Percentiles rank a stretch among this genome's conserved stretches.
Evolutionary conservation across 169 alveolate genomes (phyloP).

Genomic region (Cyclospora cayetanensis): DNA sequence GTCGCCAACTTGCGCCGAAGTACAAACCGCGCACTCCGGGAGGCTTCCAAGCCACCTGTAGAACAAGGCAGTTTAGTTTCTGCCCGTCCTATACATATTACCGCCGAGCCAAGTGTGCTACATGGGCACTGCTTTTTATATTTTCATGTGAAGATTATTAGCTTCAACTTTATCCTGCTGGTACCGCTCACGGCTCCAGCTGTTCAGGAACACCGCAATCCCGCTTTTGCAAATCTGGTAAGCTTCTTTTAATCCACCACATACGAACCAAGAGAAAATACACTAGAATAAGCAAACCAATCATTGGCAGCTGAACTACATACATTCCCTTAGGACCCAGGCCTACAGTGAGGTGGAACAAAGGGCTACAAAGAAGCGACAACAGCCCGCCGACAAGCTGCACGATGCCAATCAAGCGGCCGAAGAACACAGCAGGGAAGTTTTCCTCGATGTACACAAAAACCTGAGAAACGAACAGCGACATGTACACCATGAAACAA

Average conservation of each 20-base stretch:
- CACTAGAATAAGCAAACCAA: conserved; percentile 13
- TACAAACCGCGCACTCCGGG: too few relatives aligned
- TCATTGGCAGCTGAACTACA: conserved; percentile 35
- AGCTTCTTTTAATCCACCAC: conserved; percentile 40
- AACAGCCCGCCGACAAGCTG: conserved; percentile 78
- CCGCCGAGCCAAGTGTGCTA: too few relatives aligned
- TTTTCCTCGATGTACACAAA: conserved; percentile 75
- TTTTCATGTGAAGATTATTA: too few relatives aligned
- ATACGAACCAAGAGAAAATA: conserved; percentile 13
- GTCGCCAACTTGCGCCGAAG: too few relatives aligned
- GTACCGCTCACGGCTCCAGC: background rate
- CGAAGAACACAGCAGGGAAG: conserved; percentile 78
- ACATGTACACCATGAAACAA: conserved; percentile 74
- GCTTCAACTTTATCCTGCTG: too few relatives aligned
- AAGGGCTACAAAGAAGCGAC: conserved; percentile 73
- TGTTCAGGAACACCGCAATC: background rate
- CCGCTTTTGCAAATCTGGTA: background rate
- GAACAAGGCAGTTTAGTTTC: too few relatives aligned
- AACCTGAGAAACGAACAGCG: conserved; percentile 78
- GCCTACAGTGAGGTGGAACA: conserved; percentile 68
- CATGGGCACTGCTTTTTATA: too few relatives aligned
- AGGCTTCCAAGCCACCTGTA: too few relatives aligned
- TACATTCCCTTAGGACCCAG: conserved; percentile 25
- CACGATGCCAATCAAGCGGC: conserved; percentile 78
- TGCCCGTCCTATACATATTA: too few relatives aligned